Percentiles rank a stretch among this genome's conserved stretches.
Conservation (phyloP, 176 grass and related monocot genomes). For the Oryza rufipogon region DNA sequence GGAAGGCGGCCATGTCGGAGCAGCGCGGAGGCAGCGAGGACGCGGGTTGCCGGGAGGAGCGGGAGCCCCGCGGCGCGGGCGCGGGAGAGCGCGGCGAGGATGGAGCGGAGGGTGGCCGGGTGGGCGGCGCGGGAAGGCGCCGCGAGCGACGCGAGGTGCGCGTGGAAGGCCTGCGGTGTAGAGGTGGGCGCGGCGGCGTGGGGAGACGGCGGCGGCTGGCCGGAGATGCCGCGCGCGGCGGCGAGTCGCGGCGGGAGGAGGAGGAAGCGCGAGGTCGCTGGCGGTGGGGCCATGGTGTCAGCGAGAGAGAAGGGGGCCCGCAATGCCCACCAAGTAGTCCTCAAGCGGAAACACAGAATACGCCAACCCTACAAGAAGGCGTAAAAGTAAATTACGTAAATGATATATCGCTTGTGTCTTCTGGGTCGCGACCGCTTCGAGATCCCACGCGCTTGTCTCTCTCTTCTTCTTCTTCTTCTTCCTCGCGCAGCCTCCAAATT, state of each 20-base stretch:
- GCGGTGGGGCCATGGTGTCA: conserved; percentile 6
- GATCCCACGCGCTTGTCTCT: background rate
- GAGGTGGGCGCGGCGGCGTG: background rate
- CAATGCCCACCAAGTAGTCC: too few species aligned
- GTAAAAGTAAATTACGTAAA: background rate
- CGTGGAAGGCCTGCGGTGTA: conserved; percentile 12
- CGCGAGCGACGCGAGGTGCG: conserved; percentile 27
- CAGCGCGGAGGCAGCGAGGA: conserved; percentile 35
- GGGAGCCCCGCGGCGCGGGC: conserved; percentile 21
- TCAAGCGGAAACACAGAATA: background rate
- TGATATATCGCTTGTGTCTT: background rate
- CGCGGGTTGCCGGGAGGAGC: conserved; percentile 30
- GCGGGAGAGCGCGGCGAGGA: conserved; percentile 34
- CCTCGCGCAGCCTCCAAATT: background rate
- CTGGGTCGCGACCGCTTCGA: background rate
- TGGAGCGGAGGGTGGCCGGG: conserved; percentile 27
- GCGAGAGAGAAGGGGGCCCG: background rate
- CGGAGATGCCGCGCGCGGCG: conserved; percentile 26
- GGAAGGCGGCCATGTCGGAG: conserved; percentile 57
- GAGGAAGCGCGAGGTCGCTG: background rate
- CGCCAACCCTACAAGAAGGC: background rate
- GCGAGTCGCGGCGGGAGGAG: conserved; percentile 30
- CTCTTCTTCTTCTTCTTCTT: background rate
- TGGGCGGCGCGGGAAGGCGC: conserved; percentile 23
- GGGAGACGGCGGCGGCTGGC: background rate